Evolutionary conservation across 2,329 filamentous ascomycete species (phyloP).

Genomic region (Fusarium abutilonis): DNA sequence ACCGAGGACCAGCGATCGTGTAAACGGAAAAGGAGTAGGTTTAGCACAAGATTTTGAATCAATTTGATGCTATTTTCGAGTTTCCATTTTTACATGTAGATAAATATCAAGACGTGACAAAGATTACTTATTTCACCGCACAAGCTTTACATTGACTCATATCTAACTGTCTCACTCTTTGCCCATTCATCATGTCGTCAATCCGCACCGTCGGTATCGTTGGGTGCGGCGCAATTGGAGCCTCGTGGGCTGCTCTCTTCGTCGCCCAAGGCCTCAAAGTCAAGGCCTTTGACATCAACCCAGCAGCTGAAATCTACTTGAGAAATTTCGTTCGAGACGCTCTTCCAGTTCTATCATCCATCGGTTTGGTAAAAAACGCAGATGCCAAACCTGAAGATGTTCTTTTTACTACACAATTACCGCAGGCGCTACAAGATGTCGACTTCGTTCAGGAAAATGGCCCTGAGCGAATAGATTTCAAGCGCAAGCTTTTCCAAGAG

Average conservation of each 20-base stretch:
- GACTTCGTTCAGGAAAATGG: conserved; percentile 22
- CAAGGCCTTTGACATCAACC: conserved; percentile 26
- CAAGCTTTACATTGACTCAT: not conserved
- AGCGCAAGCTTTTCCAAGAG: conserved; percentile 14
- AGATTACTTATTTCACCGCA: not conserved
- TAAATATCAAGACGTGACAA: not conserved
- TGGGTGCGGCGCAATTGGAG: conserved; percentile 20
- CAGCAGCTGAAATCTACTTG: conserved; percentile 10
- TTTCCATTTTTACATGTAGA: not conserved
- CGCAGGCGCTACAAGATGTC: not conserved
- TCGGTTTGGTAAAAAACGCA: conserved; percentile 3
- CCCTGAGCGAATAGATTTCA: conserved; percentile 14
- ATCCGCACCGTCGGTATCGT: conserved; percentile 17
- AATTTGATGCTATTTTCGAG: not conserved
- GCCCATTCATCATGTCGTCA: not conserved
- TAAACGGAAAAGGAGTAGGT: not conserved
- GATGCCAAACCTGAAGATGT: conserved; percentile 17
- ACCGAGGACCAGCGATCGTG: not conserved
- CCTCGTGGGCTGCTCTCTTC: conserved; percentile 22
- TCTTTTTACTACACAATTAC: conserved; percentile 16
- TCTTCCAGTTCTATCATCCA: conserved; percentile 19
- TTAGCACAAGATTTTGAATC: not conserved
- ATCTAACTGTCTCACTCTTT: not conserved
- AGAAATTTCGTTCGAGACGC: conserved; percentile 16
- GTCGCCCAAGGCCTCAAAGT: conserved; percentile 21